A percentile compares a stretch with the other conserved stretches of the same genome.
phyloP scores from a whole-genome alignment of 345 rosid genomes.

The Camelina hispida region DNA sequence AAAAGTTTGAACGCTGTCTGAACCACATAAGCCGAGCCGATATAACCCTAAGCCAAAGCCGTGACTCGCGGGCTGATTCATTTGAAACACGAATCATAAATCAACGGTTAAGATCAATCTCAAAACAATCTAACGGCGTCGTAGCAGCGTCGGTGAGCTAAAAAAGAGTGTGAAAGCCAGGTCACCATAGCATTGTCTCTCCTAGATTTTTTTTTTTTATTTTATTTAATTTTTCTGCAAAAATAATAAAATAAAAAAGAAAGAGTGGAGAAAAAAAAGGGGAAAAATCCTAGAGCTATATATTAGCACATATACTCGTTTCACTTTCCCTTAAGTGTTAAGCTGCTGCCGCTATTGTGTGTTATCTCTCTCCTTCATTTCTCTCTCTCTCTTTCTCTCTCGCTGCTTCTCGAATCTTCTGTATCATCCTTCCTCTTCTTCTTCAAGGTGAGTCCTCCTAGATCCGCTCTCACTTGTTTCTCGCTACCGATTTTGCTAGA shows the following conservation, averaged over 20 bases:
- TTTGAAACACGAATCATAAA: constrained; percentile 17
- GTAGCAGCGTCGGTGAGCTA: constrained; percentile 33
- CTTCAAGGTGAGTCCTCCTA: constrained; percentile 30
- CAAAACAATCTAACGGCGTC: constrained; percentile 17
- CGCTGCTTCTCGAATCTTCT: constrained; percentile 39
- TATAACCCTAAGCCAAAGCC: not conserved
- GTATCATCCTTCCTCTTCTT: constrained; percentile 20
- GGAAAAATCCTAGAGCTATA: constrained; percentile 40
- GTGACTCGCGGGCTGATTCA: constrained; percentile 6
- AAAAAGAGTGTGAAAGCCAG: constrained; percentile 28
- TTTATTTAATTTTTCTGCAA: not conserved
- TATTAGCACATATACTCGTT: constrained; percentile 35
- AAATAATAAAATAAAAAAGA: not conserved
- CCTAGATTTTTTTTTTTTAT: not conserved
- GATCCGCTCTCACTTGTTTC: constrained; percentile 25
- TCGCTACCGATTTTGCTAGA: constrained; percentile 17
- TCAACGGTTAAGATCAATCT: constrained; percentile 11
- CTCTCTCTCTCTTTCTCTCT: constrained; percentile 19
- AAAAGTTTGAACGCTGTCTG: constrained; percentile 42
- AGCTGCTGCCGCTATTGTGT: constrained; percentile 40
- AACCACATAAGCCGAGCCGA: constrained; percentile 39
- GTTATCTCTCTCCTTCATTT: constrained; percentile 8
- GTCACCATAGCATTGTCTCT: constrained; percentile 32
- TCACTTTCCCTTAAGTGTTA: constrained; percentile 18
- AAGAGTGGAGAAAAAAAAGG: constrained; percentile 12